Conservation (phyloP, 257 asterid species). For the Craterostigma plantagineum region DNA sequence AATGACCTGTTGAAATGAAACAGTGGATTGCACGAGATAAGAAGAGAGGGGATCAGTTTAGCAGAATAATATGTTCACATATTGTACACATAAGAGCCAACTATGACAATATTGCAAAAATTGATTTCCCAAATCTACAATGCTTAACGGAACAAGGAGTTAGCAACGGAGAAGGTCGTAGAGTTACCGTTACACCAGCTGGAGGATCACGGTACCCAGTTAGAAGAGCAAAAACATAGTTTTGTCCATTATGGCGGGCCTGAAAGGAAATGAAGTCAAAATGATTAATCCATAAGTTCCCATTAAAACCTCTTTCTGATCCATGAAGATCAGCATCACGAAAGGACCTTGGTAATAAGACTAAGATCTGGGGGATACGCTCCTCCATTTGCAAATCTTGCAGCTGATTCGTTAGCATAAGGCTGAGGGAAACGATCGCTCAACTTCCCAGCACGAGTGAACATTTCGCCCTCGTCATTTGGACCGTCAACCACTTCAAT, state of each 20-base stretch:
- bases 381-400: slow-evolving; percentile 80
- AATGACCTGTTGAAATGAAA: not conserved
- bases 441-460: slow-evolving; percentile 57
- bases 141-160: not conserved
- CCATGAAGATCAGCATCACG: not conserved
- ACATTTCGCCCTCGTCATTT: slow-evolving; percentile 78
- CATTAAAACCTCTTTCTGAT: not conserved
- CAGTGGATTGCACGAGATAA: too few species aligned
- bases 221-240: slow-evolving; percentile 54
- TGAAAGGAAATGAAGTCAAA: slow-evolving; percentile 6
- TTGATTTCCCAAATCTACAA: not conserved
- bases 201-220: slow-evolving; percentile 84
- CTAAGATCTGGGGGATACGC: slow-evolving; percentile 80
- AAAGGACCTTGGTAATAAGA: slow-evolving; percentile 53
- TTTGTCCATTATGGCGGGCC: slow-evolving; percentile 74
- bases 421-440: slow-evolving; percentile 75
- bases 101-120: not conserved
- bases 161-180: too few species aligned
- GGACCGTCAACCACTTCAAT: slow-evolving; percentile 79
- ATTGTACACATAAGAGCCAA: too few species aligned
- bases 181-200: slow-evolving; percentile 50
- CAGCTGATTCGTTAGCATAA: slow-evolving; percentile 62
- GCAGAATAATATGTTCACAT: not conserved
- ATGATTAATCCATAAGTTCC: not conserved
- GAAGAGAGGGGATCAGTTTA: too few species aligned